Base-by-base conservation (phyloP, 2,329 filamentous ascomycete species). In the Talaromyces amestolkiae region DNA sequence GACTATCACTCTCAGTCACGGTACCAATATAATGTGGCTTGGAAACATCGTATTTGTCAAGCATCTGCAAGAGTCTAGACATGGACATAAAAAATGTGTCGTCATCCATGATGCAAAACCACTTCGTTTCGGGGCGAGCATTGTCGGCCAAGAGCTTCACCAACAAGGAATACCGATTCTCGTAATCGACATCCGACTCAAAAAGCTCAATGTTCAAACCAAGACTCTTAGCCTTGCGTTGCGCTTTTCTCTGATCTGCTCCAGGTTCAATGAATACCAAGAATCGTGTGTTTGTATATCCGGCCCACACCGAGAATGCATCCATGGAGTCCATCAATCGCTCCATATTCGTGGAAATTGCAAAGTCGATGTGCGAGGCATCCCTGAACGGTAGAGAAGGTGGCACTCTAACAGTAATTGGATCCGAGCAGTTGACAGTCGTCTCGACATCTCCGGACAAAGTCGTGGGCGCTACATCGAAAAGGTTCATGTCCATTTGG, bases 81-180 rank as follows among this genome's bases (percentile, higher is more conserved):
- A 88, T 80, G 1, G 83, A 85, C 1, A 84, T 81, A 72, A 88
- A 88, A 73, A 89, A 88, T 1, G 86, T 89, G 69, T 89, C 86
- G 70, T 89, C 86, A 70, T 89, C 86, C 43, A 88, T 81, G 58
- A 88, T 78, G 54, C 81, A 83, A 15, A 82, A 80, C 86, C 86
- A 89, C 37, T 78, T 76, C 0, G 85, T 86, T 15, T 78, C 70
- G 0, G 80, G 73, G 10, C 76, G 79, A 37, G 78, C 73, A 59
- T 81, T 76, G 27, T 78, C 72, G 27, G 85, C 74, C 66, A 88
- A 79, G 43, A 84, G 78, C 33, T 81, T 77, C 9, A 88, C 73
- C 13, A 88, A 79, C 13, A 84, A 80, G 71, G 88, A 87, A 71
- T 88, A 86, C 45, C 85, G 84, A 67, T 86, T 72, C 47, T 78